These are phyloP conservation scores for Shiraia bambusicola DNA, from an alignment of 2,329 filamentous ascomycete genomes.

Conservation along the genomic window DNA sequence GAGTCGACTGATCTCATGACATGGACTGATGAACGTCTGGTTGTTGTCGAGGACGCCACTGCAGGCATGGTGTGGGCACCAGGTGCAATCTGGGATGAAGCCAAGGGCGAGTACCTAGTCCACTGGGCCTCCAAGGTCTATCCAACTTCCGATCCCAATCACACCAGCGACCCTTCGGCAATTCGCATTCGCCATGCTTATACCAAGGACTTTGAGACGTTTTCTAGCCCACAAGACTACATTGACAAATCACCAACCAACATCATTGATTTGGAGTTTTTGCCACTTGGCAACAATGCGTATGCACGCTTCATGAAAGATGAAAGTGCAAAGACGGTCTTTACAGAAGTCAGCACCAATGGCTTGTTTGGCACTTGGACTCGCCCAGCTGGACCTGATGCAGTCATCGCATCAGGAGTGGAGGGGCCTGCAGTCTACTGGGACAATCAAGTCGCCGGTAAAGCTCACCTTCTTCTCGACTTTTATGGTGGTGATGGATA, in stretches of 20 bases:
- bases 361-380: conserved; percentile 58
- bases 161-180: conserved; percentile 50
- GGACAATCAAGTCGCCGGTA: conserved; percentile 36
- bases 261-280: conserved; percentile 60
- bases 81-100: conserved; percentile 56
- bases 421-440: conserved; percentile 39
- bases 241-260: conserved; percentile 52
- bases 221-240: conserved; percentile 54
- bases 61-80: conserved; percentile 63
- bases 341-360: conserved; percentile 51
- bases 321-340: conserved; percentile 56
- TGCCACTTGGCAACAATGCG: conserved; percentile 47
- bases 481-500: conserved; percentile 52
- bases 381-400: conserved; percentile 48
- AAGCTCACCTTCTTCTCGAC: conserved; percentile 51
- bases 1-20: conserved; percentile 55
- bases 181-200: conserved; percentile 56
- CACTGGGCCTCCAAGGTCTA: conserved; percentile 55
- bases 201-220: conserved; percentile 58
- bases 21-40: conserved; percentile 53
- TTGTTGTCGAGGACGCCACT: conserved; percentile 54
- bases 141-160: conserved; percentile 48
- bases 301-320: conserved; percentile 60
- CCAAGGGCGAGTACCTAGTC: conserved; percentile 50
- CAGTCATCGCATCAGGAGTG: conserved; percentile 43